Evolutionary conservation across 2,329 filamentous ascomycete species (phyloP), one percentile per base, ranked within the genome.

Genomic region (Cladosporium oxysporum): DNA sequence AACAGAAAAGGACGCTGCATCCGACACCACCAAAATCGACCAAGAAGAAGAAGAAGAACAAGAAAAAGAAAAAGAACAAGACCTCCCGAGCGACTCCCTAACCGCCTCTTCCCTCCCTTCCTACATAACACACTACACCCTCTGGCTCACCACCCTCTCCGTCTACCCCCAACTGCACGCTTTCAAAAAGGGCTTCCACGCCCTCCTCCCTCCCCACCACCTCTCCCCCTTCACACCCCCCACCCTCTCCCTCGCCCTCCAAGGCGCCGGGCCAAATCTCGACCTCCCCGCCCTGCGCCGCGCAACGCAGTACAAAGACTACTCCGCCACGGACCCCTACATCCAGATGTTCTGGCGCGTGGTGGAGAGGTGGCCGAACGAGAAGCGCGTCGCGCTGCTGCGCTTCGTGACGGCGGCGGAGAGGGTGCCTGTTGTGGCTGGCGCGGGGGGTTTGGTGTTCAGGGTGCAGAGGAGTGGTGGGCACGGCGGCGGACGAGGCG

Each of bases 331-430:
- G 0, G 89, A 95, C 70, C 86, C 82, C 16, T 87, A 90, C 0
- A 88, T 99, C 50, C 81, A 83, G 28, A 87, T 91, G 71, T 98
- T 99, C 76, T 99, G 95, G 95, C 83, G 83, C 14, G 85, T 97
- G 8, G 90, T 97, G 1, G 85, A 85, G 69, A 78, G 76, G 41
- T 95, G 87, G 74, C 84, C 87, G 66, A 83, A 89, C 18, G 83
- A 85, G 53, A 90, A 93, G 83, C 90, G 90, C 78, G 86, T 88
- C 62, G 88, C 87, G 72, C 80, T 99, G 37, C 83, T 99, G 35
- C 93, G 97, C 76, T 99, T 99, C 74, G 93, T 99, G 33, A 99
- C 95, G 16, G 94, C 94, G 0, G 94, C 90, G 72, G 93, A 97
- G 74, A 86, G 95, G 2, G 87, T 98, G 1, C 95, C 95, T 0